These are phyloP conservation scores for Crepidotus variabilis DNA, from an alignment of 768 basidiomycete genomes.

Conservation along the genomic window DNA sequence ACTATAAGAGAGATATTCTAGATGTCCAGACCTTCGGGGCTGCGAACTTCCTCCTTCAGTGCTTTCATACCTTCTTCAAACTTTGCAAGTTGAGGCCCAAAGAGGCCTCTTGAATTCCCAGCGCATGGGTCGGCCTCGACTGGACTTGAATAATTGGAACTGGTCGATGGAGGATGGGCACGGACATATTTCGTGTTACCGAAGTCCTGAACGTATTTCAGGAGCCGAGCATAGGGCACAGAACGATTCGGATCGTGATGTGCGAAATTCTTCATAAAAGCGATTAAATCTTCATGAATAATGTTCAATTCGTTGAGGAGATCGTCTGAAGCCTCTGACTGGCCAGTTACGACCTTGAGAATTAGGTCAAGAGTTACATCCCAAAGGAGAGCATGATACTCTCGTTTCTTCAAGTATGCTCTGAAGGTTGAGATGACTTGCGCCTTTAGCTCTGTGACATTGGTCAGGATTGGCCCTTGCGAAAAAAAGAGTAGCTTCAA, in stretches of 20 bases:
- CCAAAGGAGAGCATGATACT: background rate
- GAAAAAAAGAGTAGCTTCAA: too few species aligned
- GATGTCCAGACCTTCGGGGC: background rate
- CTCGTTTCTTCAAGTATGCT: background rate
- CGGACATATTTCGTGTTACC: background rate
- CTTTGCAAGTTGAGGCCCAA: background rate
- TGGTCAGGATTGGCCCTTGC: background rate
- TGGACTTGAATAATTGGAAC: background rate
- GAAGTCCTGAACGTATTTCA: background rate
- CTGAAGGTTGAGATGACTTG: slow-evolving; percentile 1
- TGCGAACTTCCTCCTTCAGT: background rate
- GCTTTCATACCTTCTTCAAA: background rate
- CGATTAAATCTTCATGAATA: background rate
- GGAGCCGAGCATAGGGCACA: background rate
- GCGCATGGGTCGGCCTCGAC: background rate
- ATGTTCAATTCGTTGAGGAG: background rate
- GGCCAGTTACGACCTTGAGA: background rate
- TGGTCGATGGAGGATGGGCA: background rate
- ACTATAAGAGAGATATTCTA: too few species aligned
- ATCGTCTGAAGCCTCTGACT: background rate
- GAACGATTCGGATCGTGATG: background rate
- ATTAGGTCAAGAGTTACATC: background rate
- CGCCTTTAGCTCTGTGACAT: background rate
- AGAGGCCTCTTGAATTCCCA: background rate
- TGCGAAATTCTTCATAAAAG: background rate